These are phyloP conservation scores for Diddensiella caesifluorescens DNA, from an alignment of 805 yeast genomes.

Conservation along the genomic window DNA sequence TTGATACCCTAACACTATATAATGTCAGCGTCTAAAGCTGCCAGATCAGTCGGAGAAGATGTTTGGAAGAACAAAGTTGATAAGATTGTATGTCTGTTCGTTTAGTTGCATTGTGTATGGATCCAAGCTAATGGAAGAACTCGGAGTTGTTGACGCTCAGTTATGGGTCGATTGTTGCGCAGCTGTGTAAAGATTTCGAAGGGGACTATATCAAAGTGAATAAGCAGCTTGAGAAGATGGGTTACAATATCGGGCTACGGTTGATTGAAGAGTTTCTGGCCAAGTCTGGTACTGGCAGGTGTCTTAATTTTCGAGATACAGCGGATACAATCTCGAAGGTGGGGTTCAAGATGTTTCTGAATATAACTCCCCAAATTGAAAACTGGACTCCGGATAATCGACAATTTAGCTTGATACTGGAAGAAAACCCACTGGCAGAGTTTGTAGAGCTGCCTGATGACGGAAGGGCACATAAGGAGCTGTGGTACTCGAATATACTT, in stretches of 20 bases:
- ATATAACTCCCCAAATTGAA: constrained; percentile 67
- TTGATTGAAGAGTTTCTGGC: constrained; percentile 91
- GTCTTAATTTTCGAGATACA: constrained; percentile 73
- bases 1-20: not conserved
- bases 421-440: constrained; percentile 88
- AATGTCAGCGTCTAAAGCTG: constrained; percentile 22
- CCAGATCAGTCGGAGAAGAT: constrained; percentile 66
- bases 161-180: constrained; percentile 90
- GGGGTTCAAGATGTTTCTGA: constrained; percentile 86
- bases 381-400: constrained; percentile 76
- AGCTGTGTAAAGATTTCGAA: constrained; percentile 76
- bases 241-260: constrained; percentile 87
- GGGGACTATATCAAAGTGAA: constrained; percentile 76
- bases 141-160: constrained; percentile 92
- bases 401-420: constrained; percentile 63
- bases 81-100: constrained; percentile 55
- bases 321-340: constrained; percentile 80
- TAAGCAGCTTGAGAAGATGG: constrained; percentile 83
- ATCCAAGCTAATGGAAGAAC: constrained; percentile 45
- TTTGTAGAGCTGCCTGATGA: constrained; percentile 92
- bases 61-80: constrained; percentile 86
- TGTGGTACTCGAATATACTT: constrained; percentile 90
- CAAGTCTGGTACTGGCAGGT: constrained; percentile 77
- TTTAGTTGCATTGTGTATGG: not conserved
- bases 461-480: constrained; percentile 56